A percentile compares a stretch with the other conserved stretches of the same genome.
Conservation (phyloP, 805 yeast species). For the Ogataea wickerhamii region DNA sequence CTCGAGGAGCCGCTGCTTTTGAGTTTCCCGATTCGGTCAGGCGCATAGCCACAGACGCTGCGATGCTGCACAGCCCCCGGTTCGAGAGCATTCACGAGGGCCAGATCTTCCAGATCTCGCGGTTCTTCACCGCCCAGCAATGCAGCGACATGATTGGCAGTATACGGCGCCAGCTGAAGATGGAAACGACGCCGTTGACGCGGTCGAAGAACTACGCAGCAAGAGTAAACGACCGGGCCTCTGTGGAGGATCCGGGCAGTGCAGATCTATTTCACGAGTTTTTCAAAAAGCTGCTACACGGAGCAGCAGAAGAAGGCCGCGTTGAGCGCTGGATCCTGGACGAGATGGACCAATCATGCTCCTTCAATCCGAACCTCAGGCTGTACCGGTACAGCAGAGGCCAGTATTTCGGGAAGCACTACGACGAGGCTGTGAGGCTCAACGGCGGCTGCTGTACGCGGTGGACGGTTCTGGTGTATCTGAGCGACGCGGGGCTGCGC, state of each 20-base stretch:
- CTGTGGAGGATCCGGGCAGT: constrained; percentile 35
- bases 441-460: constrained; percentile 39
- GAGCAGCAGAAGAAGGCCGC: constrained; percentile 28
- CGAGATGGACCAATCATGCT: constrained; percentile 39
- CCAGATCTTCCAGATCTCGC: constrained; percentile 40
- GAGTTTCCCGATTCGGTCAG: constrained; percentile 8
- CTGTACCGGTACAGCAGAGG: constrained; percentile 53
- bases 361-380: constrained; percentile 54
- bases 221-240: constrained; percentile 50
- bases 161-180: constrained; percentile 22
- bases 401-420: constrained; percentile 58
- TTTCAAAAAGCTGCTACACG: constrained; percentile 31
- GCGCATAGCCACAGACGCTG: neutral
- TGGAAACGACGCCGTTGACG: constrained; percentile 47
- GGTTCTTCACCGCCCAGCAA: constrained; percentile 35
- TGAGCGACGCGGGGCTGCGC: constrained; percentile 51
- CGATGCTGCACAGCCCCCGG: constrained; percentile 8
- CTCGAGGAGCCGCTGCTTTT: too few relatives aligned
- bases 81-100: constrained; percentile 22
- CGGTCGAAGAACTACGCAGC: constrained; percentile 54
- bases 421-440: constrained; percentile 52
- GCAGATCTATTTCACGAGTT: constrained; percentile 44
- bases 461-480: constrained; percentile 59
- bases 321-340: constrained; percentile 27
- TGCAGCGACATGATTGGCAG: constrained; percentile 38